Percentiles rank a stretch among this genome's conserved stretches.
These are phyloP conservation scores for Stygiomarasmius scandens DNA, from an alignment of 1,284 basidiomycete species.

Conservation along the genomic window DNA sequence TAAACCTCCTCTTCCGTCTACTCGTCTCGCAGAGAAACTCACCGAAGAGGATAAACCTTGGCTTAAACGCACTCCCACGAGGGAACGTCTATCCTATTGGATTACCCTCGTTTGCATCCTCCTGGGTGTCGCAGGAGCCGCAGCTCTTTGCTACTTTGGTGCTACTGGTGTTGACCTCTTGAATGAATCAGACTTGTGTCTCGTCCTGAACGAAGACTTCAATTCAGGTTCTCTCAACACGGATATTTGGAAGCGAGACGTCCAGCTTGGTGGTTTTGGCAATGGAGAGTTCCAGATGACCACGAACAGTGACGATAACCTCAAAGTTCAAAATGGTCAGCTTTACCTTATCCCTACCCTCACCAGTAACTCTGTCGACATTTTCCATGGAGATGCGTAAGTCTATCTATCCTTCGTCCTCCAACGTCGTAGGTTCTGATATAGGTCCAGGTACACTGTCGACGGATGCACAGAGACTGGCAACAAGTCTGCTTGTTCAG, in stretches of 20 bases:
- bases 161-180: conserved; percentile 36
- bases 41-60: conserved; percentile 55
- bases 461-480: conserved; percentile 11
- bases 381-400: conserved; percentile 28
- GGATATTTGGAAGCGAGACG: conserved; percentile 59
- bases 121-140: conserved; percentile 46
- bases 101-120: conserved; percentile 45
- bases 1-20: conserved; percentile 51
- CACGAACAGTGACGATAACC: conserved; percentile 68
- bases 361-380: conserved; percentile 57
- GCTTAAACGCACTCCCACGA: conserved; percentile 37
- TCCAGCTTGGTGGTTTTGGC: conserved; percentile 77
- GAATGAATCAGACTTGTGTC: conserved; percentile 51
- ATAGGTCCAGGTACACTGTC: background rate
- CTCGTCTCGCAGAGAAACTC: conserved; percentile 50
- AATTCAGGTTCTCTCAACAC: conserved; percentile 37
- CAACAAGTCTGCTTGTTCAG: conserved; percentile 38
- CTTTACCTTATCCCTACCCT: conserved; percentile 83
- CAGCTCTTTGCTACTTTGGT: conserved; percentile 44
- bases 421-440: too few species aligned
- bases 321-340: conserved; percentile 68
- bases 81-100: conserved; percentile 43
- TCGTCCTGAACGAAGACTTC: conserved; percentile 77
- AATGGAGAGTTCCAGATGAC: conserved; percentile 85
- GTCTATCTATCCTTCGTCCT: background rate